These are phyloP conservation scores for Clitoria ternatea DNA, from an alignment of 306 rosid genomes.

Conservation along the genomic window DNA sequence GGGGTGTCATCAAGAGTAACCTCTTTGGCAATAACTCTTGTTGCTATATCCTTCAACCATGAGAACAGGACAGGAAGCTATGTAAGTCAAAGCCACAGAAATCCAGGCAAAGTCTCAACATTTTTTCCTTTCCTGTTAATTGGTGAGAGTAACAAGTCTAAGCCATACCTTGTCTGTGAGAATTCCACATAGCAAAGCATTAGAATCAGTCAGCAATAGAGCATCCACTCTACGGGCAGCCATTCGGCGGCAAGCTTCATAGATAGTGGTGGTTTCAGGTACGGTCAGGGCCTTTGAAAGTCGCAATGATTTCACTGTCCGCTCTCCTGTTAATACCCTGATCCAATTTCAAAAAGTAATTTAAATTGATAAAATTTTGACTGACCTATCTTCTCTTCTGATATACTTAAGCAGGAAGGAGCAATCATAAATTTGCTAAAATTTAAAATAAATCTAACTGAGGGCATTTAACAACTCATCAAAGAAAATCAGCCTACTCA, in stretches of 20 bases:
- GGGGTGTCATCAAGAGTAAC: constrained; percentile 78
- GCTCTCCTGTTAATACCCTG: constrained; percentile 77
- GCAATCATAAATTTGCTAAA: neutral
- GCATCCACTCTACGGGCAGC: constrained; percentile 97
- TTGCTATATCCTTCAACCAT: constrained; percentile 77
- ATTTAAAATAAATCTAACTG: neutral
- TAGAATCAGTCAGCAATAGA: constrained; percentile 80
- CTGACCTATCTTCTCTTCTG: constrained; percentile 1
- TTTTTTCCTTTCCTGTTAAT: neutral
- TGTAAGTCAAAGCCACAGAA: constrained; percentile 11
- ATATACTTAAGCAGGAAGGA: constrained; percentile 5
- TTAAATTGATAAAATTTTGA: constrained; percentile 16
- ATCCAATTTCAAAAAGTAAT: constrained; percentile 30
- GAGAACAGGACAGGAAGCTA: constrained; percentile 14
- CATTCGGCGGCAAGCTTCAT: constrained; percentile 94
- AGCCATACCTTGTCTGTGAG: constrained; percentile 88
- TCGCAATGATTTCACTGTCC: constrained; percentile 85
- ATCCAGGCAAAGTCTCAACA: neutral
- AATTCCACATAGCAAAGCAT: constrained; percentile 92
- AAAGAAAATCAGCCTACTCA: constrained; percentile 16
- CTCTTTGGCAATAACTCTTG: constrained; percentile 77
- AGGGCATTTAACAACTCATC: constrained; percentile 11
- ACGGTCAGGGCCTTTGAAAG: constrained; percentile 87
- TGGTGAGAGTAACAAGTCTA: neutral
- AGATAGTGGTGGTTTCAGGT: constrained; percentile 76